phyloP scores from a whole-genome alignment of 2,329 filamentous ascomycete genomes.

The Coniochaeta sp. region DNA sequence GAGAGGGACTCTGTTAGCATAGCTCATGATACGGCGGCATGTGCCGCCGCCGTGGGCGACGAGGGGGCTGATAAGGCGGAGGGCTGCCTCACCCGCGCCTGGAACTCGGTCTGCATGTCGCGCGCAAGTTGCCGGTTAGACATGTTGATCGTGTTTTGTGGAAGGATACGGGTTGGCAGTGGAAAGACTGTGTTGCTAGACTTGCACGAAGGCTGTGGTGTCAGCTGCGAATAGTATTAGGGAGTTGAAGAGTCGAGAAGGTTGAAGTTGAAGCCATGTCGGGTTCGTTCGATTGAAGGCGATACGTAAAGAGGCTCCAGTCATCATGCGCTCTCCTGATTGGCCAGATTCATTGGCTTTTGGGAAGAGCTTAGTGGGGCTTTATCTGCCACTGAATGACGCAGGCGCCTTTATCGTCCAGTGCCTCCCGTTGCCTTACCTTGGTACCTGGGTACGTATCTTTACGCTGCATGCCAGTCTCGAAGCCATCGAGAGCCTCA shows the following conservation, averaged over 20 bases:
- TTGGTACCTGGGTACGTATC: too few relatives aligned
- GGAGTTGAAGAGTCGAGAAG: neutral
- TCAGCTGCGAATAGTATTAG: neutral
- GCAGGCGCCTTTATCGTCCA: too few relatives aligned
- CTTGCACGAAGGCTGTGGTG: neutral
- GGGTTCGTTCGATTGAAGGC: neutral
- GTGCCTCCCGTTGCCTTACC: too few relatives aligned
- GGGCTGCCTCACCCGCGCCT: conserved; percentile 39
- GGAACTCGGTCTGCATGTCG: conserved; percentile 58
- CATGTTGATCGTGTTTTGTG: conserved; percentile 27
- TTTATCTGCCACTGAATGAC: neutral
- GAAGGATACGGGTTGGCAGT: conserved; percentile 6
- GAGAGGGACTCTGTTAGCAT: neutral
- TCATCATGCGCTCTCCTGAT: neutral
- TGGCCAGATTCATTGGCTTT: neutral
- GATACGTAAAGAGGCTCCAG: neutral
- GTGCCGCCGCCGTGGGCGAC: neutral
- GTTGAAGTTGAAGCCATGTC: neutral
- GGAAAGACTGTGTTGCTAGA: neutral
- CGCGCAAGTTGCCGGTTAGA: conserved; percentile 51
- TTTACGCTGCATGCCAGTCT: too few relatives aligned
- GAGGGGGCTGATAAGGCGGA: neutral
- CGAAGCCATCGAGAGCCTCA: too few relatives aligned
- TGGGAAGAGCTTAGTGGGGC: neutral
- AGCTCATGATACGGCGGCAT: neutral